Base-by-base conservation (phyloP, 441 rosid genomes). In the Croton setiger region DNA sequence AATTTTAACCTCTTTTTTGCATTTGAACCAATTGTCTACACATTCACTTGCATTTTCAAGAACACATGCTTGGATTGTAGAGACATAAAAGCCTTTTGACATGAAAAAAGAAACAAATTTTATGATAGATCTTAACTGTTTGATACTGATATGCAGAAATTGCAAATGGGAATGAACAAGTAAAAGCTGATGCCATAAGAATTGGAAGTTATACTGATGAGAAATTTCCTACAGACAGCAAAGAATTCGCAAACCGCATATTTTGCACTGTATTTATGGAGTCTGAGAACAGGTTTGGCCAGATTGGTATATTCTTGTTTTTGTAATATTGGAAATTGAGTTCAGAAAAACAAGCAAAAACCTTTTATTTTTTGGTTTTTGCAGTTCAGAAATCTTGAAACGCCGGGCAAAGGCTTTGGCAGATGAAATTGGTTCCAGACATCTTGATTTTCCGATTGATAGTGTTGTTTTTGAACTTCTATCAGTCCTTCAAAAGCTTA, bases 351-450 rank as follows among this genome's bases (percentile, higher is more conserved):
- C 41, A 37, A 37, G 4, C 4, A 5, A 1, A 37, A 3, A 37
- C 41, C 7, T 5, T 37, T 37, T 37, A 37, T 37, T 4, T 5
- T 4, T 5, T 37, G 41, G 4, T 47, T 60, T 62, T 74, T 78
- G 48, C 82, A 92, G 98, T 84, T 95, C 97, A 18, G 82, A 82
- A 69, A 79, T 78, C 72, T 87, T 91, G 67, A 89, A 79, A 77
- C 77, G 49, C 73, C 85, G 85, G 61, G 98, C 98, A 65, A 92
- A 88, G 87, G 75, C 76, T 66, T 83, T 95, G 58, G 89, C 98
- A 44, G 87, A 86, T n/a, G 96, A 95, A 83, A 89, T 95, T n/a
- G 99, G 99, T 53, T 81, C 98, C 1, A 86, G 95, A 97, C 99
- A 88, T 89, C 90, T 95, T 67, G 94, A 92, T 61, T 86, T 90